Evolutionary conservation across 78 protist genomes (phyloP).

Genomic region (Acrasis kona): DNA sequence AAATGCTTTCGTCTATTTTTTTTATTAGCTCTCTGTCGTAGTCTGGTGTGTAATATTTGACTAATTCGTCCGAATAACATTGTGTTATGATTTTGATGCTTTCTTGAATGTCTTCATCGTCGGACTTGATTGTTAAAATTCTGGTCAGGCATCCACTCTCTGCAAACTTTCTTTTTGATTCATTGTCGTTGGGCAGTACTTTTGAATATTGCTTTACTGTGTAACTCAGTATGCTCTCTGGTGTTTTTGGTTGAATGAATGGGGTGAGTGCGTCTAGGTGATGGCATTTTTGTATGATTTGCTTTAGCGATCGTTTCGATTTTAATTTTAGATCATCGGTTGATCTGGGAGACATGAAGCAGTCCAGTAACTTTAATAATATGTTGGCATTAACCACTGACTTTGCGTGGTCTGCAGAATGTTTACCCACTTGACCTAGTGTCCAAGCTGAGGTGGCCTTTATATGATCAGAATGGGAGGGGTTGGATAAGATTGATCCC

Average conservation of each 20-base stretch:
- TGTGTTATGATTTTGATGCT: conserved; percentile 56
- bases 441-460: conserved; percentile 64
- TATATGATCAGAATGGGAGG: conserved; percentile 68
- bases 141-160: conserved; percentile 17
- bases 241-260: conserved; percentile 51
- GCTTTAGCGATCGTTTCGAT: conserved; percentile 67
- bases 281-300: conserved; percentile 55
- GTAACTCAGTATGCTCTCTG: conserved; percentile 54
- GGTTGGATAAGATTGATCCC: no score
- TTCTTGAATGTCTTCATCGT: conserved; percentile 59
- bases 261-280: conserved; percentile 75
- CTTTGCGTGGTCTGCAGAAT: conserved; percentile 81
- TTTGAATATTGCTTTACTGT: conserved; percentile 80
- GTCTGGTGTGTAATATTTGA: conserved; percentile 72
- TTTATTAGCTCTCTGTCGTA: conserved; percentile 48
- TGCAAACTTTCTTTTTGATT: conserved; percentile 67
- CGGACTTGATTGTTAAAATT: conserved; percentile 59
- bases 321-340: conserved; percentile 67
- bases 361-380: conserved; percentile 46
- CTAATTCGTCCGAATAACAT: conserved; percentile 78
- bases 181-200: conserved; percentile 72
- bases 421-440: conserved; percentile 78
- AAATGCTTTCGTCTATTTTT: conserved; percentile 57
- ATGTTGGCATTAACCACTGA: conserved; percentile 65
- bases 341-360: conserved; percentile 14